phyloP scores from a whole-genome alignment of 768 basidiomycete species.

The Vararia minispora region DNA sequence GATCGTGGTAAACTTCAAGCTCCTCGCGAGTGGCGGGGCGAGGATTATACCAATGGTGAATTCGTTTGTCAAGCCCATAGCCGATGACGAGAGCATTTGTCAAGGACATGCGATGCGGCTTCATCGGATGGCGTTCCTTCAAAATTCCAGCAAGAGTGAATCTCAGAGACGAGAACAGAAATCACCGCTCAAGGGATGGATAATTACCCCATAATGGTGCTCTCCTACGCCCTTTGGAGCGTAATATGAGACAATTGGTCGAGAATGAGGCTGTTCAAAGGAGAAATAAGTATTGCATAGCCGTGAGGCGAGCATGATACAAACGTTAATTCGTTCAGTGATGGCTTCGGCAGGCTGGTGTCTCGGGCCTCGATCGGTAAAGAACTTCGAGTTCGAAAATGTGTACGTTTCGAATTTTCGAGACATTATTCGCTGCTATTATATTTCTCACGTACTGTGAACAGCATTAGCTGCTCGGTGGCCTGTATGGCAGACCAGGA shows the following conservation, averaged over 20 bases:
- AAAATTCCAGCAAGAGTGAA: neutral
- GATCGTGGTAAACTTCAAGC: slow-evolving; percentile 84
- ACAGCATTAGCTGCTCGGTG: too few relatives aligned
- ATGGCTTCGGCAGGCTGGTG: slow-evolving; percentile 70
- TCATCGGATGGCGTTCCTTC: slow-evolving; percentile 98
- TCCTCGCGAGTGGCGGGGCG: slow-evolving; percentile 83
- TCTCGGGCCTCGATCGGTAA: slow-evolving; percentile 53
- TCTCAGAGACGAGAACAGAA: slow-evolving; percentile 6
- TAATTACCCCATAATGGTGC: slow-evolving; percentile 88
- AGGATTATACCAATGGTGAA: slow-evolving; percentile 86
- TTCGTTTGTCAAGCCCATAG: slow-evolving; percentile 91
- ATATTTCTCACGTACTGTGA: too few relatives aligned
- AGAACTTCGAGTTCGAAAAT: slow-evolving; percentile 67
- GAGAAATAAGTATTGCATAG: neutral
- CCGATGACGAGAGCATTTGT: slow-evolving; percentile 95
- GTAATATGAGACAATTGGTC: slow-evolving; percentile 92
- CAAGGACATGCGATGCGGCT: slow-evolving; percentile 89
- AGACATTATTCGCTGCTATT: slow-evolving; percentile 13
- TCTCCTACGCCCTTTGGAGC: slow-evolving; percentile 89
- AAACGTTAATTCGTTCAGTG: slow-evolving; percentile 67
- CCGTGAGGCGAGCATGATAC: slow-evolving; percentile 17
- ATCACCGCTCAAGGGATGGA: neutral
- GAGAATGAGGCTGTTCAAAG: slow-evolving; percentile 53
- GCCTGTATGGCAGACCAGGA: too few relatives aligned
- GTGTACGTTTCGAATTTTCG: slow-evolving; percentile 26